Conservation (phyloP, 2,329 filamentous ascomycete genomes). For the Chrysoporthe austroafricana region DNA sequence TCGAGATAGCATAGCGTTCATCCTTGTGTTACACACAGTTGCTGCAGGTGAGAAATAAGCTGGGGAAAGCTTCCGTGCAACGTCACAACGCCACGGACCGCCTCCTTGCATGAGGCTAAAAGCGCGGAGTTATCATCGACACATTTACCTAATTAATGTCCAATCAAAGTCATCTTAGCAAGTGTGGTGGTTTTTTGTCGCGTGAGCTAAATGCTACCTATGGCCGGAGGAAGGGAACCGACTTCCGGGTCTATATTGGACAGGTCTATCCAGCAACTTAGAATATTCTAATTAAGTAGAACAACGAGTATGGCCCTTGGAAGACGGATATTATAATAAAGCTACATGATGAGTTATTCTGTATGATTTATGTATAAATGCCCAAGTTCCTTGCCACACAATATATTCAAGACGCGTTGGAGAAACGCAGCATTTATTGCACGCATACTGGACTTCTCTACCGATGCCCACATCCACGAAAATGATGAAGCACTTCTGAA, state of each 20-base stretch:
- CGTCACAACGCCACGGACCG: background rate
- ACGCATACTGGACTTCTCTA: too few species aligned
- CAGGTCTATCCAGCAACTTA: background rate
- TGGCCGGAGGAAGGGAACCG: background rate
- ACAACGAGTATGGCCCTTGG: background rate
- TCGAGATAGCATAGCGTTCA: background rate
- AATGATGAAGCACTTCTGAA: background rate
- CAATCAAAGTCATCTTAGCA: background rate
- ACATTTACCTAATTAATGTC: background rate
- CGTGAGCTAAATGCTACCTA: background rate
- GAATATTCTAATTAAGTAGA: background rate
- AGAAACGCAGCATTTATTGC: background rate
- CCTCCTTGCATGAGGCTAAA: constrained; percentile 4
- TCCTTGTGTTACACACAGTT: background rate
- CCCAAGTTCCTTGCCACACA: too few species aligned
- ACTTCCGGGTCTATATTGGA: background rate
- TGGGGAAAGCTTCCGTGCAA: background rate
- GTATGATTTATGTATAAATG: too few species aligned
- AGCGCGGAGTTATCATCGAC: background rate
- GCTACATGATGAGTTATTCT: background rate
- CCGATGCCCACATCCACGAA: background rate
- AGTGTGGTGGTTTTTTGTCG: background rate
- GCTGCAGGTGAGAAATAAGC: background rate
- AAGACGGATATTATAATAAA: background rate
- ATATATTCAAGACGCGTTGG: background rate